Evolutionary conservation across 2,329 filamentous ascomycete genomes (phyloP).

Genomic region (Rhynchosporium secalis): DNA sequence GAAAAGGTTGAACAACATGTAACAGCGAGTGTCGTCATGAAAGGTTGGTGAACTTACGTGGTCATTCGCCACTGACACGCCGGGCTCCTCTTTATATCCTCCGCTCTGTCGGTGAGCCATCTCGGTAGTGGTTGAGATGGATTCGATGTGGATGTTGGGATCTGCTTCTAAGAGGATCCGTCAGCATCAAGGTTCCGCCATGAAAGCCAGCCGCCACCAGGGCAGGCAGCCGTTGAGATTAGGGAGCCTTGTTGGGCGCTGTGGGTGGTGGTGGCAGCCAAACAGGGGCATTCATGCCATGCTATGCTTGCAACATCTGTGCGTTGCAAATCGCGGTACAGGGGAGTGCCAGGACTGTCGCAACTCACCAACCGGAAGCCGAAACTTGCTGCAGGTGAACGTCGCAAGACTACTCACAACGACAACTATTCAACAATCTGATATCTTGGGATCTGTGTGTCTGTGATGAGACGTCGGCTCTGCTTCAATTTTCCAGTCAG

Average conservation of each 20-base stretch:
- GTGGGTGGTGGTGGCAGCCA: slow-evolving; percentile 15
- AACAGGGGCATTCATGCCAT: slow-evolving; percentile 31
- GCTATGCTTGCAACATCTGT: slow-evolving; percentile 35
- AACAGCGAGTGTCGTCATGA: background rate
- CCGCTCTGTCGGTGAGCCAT: slow-evolving; percentile 40
- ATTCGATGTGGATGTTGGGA: slow-evolving; percentile 8
- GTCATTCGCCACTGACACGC: slow-evolving; percentile 42
- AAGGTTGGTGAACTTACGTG: slow-evolving; percentile 44
- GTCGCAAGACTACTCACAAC: slow-evolving; percentile 18
- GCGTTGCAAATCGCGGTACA: slow-evolving; percentile 27
- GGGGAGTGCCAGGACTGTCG: slow-evolving; percentile 26
- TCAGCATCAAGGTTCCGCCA: slow-evolving; percentile 29
- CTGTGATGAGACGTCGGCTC: slow-evolving; percentile 32
- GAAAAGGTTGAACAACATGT: slow-evolving; percentile 19
- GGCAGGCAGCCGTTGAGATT: slow-evolving; percentile 24
- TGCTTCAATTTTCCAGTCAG: slow-evolving; percentile 28
- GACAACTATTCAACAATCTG: slow-evolving; percentile 16
- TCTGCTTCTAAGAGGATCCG: slow-evolving; percentile 23
- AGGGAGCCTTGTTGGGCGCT: slow-evolving; percentile 12
- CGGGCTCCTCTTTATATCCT: slow-evolving; percentile 49
- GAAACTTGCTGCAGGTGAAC: slow-evolving; percentile 3
- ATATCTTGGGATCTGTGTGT: slow-evolving; percentile 20
- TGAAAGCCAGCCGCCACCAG: slow-evolving; percentile 19
- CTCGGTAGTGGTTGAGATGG: slow-evolving; percentile 24
- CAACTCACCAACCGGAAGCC: slow-evolving; percentile 28